phyloP scores from a whole-genome alignment of 257 asterid genomes.

The Cruciata laevipes region DNA sequence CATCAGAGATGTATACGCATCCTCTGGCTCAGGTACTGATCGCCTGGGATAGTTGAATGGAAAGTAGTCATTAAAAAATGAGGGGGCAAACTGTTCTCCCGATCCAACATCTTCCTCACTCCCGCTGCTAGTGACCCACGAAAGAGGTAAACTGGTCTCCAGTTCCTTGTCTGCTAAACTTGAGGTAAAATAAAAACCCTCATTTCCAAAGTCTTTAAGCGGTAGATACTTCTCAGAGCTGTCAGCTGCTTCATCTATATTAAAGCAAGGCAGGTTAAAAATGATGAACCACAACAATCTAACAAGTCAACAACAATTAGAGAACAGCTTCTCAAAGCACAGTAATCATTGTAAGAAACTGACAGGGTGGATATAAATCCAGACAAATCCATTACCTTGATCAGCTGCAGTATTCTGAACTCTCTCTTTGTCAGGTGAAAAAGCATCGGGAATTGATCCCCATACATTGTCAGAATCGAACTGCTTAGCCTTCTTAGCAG shows the following conservation, averaged over 20 bases:
- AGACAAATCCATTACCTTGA: constrained; percentile 31
- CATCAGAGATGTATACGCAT: constrained; percentile 31
- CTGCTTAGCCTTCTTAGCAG: constrained; percentile 54
- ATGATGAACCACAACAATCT: not conserved
- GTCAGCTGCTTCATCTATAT: constrained; percentile 12
- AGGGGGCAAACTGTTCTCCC: constrained; percentile 24
- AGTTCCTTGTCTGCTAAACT: constrained; percentile 34
- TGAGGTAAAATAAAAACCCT: constrained; percentile 19
- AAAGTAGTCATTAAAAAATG: constrained; percentile 27
- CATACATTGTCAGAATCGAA: constrained; percentile 23
- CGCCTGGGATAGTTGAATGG: constrained; percentile 34
- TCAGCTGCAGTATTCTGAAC: constrained; percentile 16
- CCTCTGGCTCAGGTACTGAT: constrained; percentile 25
- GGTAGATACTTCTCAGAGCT: constrained; percentile 10
- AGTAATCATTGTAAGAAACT: not conserved
- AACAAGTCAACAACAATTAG: not conserved
- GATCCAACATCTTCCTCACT: constrained; percentile 40
- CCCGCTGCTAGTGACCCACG: constrained; percentile 52
- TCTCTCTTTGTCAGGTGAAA: constrained; percentile 22
- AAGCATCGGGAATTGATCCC: constrained; percentile 18
- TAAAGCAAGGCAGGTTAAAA: not conserved
- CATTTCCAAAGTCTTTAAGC: constrained; percentile 21
- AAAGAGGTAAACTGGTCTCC: constrained; percentile 45
- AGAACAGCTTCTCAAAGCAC: not conserved
- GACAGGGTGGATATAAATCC: not conserved